phyloP scores from a whole-genome alignment of 805 yeast genomes.

The Naumovozyma baii region DNA sequence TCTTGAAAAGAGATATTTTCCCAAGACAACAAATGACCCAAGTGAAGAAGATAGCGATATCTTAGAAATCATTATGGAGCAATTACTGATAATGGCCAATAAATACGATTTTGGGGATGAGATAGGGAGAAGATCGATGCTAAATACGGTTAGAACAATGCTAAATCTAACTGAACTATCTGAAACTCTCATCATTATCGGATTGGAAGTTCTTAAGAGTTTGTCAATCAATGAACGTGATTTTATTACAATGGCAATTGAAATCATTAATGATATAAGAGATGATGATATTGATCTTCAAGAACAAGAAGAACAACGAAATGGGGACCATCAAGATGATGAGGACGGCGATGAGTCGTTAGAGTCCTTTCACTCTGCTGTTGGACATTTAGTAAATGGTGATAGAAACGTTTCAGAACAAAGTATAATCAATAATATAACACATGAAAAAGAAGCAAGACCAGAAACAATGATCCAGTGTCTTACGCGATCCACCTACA shows the following conservation, averaged over 20 bases:
- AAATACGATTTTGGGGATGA: conserved; percentile 84
- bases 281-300: conserved; percentile 46
- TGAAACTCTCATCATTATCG: conserved; percentile 43
- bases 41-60: conserved; percentile 42
- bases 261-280: conserved; percentile 73
- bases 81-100: conserved; percentile 55
- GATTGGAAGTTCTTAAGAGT: conserved; percentile 57
- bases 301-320: conserved; percentile 19
- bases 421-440: conserved; percentile 10
- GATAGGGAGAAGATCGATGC: conserved; percentile 73
- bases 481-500: conserved; percentile 55
- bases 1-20: conserved; percentile 37
- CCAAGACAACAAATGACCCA: conserved; percentile 9
- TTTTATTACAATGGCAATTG: conserved; percentile 75
- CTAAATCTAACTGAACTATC: conserved; percentile 47
- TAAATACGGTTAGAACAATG: conserved; percentile 48
- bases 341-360: conserved; percentile 32
- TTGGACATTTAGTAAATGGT: conserved; percentile 30
- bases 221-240: conserved; percentile 74
- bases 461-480: conserved; percentile 49
- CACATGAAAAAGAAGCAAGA: conserved; percentile 29
- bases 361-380: conserved; percentile 41
- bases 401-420: conserved; percentile 11
- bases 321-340: too few relatives aligned
- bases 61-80: conserved; percentile 64